phyloP scores from a whole-genome alignment of 495 filamentous ascomycete species.

The Lepidopterella palustris region DNA sequence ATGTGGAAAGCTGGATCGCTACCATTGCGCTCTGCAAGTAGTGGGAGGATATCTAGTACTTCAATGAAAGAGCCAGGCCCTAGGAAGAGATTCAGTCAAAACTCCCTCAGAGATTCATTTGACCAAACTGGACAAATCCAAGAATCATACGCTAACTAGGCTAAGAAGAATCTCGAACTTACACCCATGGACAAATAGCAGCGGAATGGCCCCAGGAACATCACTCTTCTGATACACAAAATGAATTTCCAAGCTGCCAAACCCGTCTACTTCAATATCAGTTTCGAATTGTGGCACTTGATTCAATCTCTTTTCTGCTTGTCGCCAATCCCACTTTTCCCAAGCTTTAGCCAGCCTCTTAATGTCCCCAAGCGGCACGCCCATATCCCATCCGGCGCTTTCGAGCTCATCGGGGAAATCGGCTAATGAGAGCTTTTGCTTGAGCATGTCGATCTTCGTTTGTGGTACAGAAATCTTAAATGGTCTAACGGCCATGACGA shows the following conservation, averaged over 20 bases:
- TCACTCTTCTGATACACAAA: constrained; percentile 31
- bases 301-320: constrained; percentile 31
- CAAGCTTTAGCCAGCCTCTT: constrained; percentile 46
- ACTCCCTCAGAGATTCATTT: constrained; percentile 27
- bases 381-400: constrained; percentile 36
- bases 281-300: constrained; percentile 31
- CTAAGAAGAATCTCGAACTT: no score
- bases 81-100: no score
- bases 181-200: constrained; percentile 32
- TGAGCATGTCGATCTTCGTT: background rate
- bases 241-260: constrained; percentile 30
- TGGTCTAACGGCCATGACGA: background rate
- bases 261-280: constrained; percentile 29
- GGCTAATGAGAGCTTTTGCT: constrained; percentile 6
- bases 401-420: constrained; percentile 26
- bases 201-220: constrained; percentile 25
- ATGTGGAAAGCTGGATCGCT: constrained; percentile 56
- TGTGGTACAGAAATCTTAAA: constrained; percentile 1
- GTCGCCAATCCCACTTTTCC: constrained; percentile 37
- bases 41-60: constrained; percentile 52
- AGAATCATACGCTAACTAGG: no score
- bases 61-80: constrained; percentile 68
- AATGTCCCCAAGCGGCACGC: constrained; percentile 44
- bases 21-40: constrained; percentile 39
- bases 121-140: background rate